A percentile compares a stretch with the other conserved stretches of the same genome.
phyloP scores from a whole-genome alignment of 2,329 filamentous ascomycete species.

The Cadophora malorum region DNA sequence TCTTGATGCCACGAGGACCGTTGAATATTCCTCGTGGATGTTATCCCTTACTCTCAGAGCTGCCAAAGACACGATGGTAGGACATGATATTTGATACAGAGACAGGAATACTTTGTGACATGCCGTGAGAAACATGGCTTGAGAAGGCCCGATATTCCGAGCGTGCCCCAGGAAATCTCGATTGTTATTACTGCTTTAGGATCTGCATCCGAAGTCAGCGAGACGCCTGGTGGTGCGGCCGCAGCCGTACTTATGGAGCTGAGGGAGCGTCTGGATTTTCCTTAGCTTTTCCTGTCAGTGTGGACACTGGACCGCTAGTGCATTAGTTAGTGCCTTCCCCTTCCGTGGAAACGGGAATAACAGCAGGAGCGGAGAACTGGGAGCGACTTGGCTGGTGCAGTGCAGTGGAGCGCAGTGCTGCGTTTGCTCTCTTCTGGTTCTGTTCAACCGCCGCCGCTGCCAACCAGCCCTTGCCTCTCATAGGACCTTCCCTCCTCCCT shows the following conservation, averaged over 20 bases:
- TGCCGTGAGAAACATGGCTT: background rate
- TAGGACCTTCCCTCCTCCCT: background rate
- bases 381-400: background rate
- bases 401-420: too few relatives aligned
- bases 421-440: background rate
- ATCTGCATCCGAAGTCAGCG: slow-evolving; percentile 10
- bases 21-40: background rate
- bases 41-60: background rate
- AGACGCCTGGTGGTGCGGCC: slow-evolving; percentile 10
- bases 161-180: slow-evolving; percentile 13
- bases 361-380: background rate
- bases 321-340: background rate
- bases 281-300: background rate
- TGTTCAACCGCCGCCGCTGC: background rate
- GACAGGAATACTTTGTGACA: background rate
- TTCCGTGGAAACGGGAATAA: slow-evolving; percentile 6
- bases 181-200: slow-evolving; percentile 12
- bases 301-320: background rate
- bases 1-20: background rate
- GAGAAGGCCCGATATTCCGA: slow-evolving; percentile 14
- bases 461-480: background rate
- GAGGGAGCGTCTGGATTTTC: background rate
- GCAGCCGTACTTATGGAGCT: background rate
- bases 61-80: background rate
- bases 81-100: background rate